A percentile compares a stretch with the other conserved stretches of the same genome.
These are phyloP conservation scores for Zalaria obscura DNA, from an alignment of 2,329 filamentous ascomycete species.

Conservation along the genomic window DNA sequence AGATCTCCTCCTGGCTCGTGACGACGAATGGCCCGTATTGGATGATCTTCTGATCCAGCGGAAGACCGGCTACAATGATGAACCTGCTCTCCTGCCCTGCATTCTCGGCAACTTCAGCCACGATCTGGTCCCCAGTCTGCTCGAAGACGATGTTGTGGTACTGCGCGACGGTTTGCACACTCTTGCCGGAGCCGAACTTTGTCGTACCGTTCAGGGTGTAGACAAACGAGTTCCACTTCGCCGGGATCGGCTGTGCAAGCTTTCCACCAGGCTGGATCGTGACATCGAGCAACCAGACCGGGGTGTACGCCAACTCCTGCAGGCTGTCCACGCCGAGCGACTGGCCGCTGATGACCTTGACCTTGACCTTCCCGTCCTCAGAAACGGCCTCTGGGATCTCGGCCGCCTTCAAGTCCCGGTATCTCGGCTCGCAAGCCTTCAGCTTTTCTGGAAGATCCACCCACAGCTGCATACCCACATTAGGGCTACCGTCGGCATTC, in stretches of 20 bases:
- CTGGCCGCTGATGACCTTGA: conserved; percentile 86
- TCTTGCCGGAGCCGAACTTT: conserved; percentile 42
- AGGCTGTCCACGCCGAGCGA: conserved; percentile 74
- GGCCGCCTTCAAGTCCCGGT: conserved; percentile 63
- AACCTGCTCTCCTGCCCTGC: conserved; percentile 46
- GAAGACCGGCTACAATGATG: conserved; percentile 64
- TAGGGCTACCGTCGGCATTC: conserved; percentile 60
- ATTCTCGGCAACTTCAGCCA: conserved; percentile 52
- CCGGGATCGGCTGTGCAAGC: conserved; percentile 60
- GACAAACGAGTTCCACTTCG: conserved; percentile 78
- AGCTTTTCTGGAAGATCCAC: conserved; percentile 73
- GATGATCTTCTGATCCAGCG: conserved; percentile 65
- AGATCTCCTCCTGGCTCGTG: conserved; percentile 55
- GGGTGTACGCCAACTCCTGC: conserved; percentile 85
- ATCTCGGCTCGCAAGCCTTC: conserved; percentile 82
- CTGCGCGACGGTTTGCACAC: conserved; percentile 42
- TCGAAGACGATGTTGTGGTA: conserved; percentile 89
- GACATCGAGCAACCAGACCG: conserved; percentile 89
- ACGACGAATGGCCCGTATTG: conserved; percentile 83
- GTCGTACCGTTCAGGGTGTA: conserved; percentile 69
- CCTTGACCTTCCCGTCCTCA: conserved; percentile 57
- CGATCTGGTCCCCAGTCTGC: conserved; percentile 59
- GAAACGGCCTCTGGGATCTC: conserved; percentile 67
- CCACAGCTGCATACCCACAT: conserved; percentile 88
- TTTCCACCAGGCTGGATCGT: conserved; percentile 65